phyloP scores from a whole-genome alignment of 2,329 filamentous ascomycete genomes.

The Colletotrichum destructivum region DNA sequence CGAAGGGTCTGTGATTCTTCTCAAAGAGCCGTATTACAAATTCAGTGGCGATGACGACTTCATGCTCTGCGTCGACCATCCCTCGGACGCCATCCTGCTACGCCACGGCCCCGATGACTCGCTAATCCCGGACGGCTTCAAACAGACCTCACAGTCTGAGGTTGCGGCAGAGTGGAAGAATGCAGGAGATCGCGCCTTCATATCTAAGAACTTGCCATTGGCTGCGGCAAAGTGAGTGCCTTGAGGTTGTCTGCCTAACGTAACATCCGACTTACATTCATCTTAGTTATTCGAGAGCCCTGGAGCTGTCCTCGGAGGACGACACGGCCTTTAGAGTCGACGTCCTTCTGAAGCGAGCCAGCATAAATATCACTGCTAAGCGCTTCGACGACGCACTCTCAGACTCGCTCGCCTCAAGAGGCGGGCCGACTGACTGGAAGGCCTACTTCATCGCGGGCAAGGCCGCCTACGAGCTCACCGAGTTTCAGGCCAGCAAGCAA shows the following conservation, averaged over 20 bases:
- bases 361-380: slow-evolving; percentile 51
- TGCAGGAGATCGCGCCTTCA: slow-evolving; percentile 45
- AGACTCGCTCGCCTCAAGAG: slow-evolving; percentile 51
- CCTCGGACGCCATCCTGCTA: slow-evolving; percentile 51
- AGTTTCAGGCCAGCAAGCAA: slow-evolving; percentile 46
- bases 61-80: slow-evolving; percentile 55
- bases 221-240: slow-evolving; percentile 51
- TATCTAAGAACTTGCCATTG: slow-evolving; percentile 51
- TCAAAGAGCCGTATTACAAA: slow-evolving; percentile 57
- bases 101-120: slow-evolving; percentile 47
- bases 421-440: slow-evolving; percentile 49
- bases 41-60: slow-evolving; percentile 50
- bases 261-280: background rate
- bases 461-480: slow-evolving; percentile 53
- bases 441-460: slow-evolving; percentile 52
- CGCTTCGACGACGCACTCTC: slow-evolving; percentile 52
- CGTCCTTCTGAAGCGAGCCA: slow-evolving; percentile 51
- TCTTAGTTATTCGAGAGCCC: slow-evolving; percentile 52
- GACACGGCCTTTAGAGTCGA: slow-evolving; percentile 44
- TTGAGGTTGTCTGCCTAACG: fast-evolving
- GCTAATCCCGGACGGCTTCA: slow-evolving; percentile 5
- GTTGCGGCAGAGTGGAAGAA: slow-evolving; percentile 42
- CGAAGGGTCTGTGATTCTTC: slow-evolving; percentile 50
- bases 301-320: slow-evolving; percentile 44
- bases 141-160: slow-evolving; percentile 25